These are phyloP conservation scores for Parathielavia hyrcaniae DNA, from an alignment of 495 filamentous ascomycete species.

Conservation along the genomic window DNA sequence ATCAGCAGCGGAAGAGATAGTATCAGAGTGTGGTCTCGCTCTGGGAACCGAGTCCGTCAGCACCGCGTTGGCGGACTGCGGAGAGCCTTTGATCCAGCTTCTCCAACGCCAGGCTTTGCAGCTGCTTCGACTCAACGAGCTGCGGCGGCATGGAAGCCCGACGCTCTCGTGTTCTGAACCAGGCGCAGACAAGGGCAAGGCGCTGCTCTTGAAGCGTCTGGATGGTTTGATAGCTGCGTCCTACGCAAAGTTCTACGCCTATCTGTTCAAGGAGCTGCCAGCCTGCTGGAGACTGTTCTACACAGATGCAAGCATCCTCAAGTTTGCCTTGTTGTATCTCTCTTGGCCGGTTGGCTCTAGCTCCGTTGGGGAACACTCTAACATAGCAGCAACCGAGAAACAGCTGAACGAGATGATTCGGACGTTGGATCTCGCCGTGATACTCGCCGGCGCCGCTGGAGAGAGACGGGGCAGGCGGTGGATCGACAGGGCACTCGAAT, in stretches of 20 bases:
- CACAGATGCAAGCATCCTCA: constrained; percentile 68
- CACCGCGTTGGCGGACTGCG: constrained; percentile 30
- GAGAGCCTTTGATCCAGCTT: constrained; percentile 33
- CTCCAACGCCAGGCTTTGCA: constrained; percentile 34
- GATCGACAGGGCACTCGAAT: constrained; percentile 50
- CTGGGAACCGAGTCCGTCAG: constrained; percentile 3
- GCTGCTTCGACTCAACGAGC: constrained; percentile 21
- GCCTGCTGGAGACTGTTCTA: constrained; percentile 69
- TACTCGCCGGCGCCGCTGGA: constrained; percentile 68
- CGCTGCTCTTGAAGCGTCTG: constrained; percentile 31
- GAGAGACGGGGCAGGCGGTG: constrained; percentile 47
- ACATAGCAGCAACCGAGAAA: neutral
- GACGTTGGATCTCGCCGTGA: constrained; percentile 69
- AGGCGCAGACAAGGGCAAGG: neutral
- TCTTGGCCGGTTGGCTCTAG: neutral
- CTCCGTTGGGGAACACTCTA: neutral
- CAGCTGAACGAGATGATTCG: constrained; percentile 47
- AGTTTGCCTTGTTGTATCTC: constrained; percentile 43
- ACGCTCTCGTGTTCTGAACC: neutral
- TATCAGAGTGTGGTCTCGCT: constrained; percentile 26
- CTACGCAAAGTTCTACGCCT: constrained; percentile 63
- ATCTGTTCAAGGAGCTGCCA: constrained; percentile 68
- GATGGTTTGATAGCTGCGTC: constrained; percentile 42
- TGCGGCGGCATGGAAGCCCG: too few species aligned
- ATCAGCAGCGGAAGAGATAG: constrained; percentile 24